phyloP scores from a whole-genome alignment of 176 grass and related monocot genomes.

The Coix lacrymajobi region DNA sequence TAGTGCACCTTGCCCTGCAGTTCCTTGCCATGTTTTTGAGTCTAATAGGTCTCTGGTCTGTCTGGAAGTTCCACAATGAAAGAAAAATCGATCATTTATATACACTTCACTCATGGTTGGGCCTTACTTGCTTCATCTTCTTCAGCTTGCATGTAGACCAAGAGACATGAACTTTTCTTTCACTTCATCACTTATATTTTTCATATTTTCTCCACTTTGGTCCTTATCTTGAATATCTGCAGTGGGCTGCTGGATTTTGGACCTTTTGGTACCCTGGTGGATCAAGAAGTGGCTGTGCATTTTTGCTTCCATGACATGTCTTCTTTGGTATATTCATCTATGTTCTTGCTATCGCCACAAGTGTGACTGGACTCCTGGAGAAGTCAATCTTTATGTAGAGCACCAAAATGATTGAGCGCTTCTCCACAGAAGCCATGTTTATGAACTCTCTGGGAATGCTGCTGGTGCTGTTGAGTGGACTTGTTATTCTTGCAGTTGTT shows the following conservation, averaged over 20 bases:
- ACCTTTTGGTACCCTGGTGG: constrained; percentile 98
- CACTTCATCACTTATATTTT: background rate
- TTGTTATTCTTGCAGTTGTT: constrained; percentile 70
- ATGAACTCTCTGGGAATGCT: constrained; percentile 82
- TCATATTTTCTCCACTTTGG: background rate
- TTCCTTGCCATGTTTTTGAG: constrained; percentile 67
- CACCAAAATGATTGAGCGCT: constrained; percentile 60
- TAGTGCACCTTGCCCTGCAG: constrained; percentile 76
- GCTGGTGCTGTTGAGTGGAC: constrained; percentile 48
- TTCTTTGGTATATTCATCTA: constrained; percentile 83
- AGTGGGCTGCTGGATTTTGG: constrained; percentile 79
- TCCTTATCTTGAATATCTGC: constrained; percentile 18
- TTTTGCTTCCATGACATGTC: constrained; percentile 81
- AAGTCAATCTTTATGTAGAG: constrained; percentile 91
- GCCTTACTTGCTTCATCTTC: constrained; percentile 60
- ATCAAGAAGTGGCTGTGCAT: constrained; percentile 62
- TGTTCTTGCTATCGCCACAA: constrained; percentile 61
- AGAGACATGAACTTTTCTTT: constrained; percentile 11
- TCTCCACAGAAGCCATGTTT: constrained; percentile 67
- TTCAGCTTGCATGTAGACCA: constrained; percentile 66
- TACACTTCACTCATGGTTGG: constrained; percentile 94
- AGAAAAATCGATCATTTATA: constrained; percentile 90
- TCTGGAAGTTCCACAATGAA: constrained; percentile 86
- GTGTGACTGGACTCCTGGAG: constrained; percentile 82
- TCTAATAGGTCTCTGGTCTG: constrained; percentile 77